Base-by-base conservation (phyloP, 2,329 filamentous ascomycete species). In the Nannizziopsis arthrosporioides region DNA sequence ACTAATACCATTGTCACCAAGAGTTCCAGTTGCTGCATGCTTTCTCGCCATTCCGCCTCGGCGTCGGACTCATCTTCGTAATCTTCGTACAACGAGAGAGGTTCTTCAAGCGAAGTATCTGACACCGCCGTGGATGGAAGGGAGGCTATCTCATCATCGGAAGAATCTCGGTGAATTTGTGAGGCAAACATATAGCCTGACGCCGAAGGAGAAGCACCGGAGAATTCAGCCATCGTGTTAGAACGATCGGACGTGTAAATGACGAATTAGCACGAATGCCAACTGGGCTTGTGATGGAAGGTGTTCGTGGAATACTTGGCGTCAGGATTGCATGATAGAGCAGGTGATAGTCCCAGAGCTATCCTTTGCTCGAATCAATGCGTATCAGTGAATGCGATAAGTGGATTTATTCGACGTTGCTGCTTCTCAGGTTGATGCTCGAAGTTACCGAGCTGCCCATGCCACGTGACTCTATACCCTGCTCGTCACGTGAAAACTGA, bases 1-100 rank as follows among this genome's bases (percentile, higher is more conserved):
- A 98, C 83, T 57, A 96, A 68, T 42, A 96, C 84, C 87, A 98
- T 94, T 15, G 85, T 94, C 63, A 96, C 68, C 56, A 98, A 74
- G 55, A 96, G 74, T 70, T 98, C 88, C 51, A 98, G 70, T 69
- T 98, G 92, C 67, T 95, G 86, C 54, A 98, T 71, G 59, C 85
- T 94, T 60, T 89, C 85, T 59, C 90, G 84, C 92, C 92, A 98
- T 69, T 98, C 90, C 52, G 78, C 78, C 67, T 98, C 90, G 8
- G 92, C 92, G 63, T 96, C 90, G 35, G 84, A 87, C 51, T 83
- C 73, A 51, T 74, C 73, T 17, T 40, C 17, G 8, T 40, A 43
- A 52, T 74, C 72, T 44, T 83, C 78, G 37, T 67, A 73, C 51
- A 68, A 64, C 2, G 71, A 70, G 27, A 71, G 74, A 35, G 68